Evolutionary conservation across 257 asterid genomes (phyloP).

Genomic region (Leptodermis oblonga): DNA sequence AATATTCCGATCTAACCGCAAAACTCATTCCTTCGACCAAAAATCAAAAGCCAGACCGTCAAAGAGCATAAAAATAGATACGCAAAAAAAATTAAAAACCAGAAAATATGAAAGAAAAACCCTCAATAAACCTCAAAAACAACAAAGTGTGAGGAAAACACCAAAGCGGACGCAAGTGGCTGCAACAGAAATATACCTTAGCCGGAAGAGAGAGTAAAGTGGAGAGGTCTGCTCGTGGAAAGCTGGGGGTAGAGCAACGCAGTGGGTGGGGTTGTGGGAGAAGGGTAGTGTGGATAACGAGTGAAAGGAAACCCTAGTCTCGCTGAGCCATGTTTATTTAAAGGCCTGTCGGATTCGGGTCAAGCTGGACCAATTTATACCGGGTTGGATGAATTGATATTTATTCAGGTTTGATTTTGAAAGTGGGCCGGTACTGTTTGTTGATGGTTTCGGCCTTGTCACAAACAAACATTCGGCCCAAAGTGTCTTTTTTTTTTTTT

Average conservation of each 20-base stretch:
- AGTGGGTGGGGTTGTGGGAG: not conserved
- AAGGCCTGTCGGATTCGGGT: slow-evolving; percentile 6
- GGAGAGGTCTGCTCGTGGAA: not conserved
- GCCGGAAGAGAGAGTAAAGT: not conserved
- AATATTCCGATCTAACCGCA: slow-evolving; percentile 5
- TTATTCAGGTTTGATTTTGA: too few relatives aligned
- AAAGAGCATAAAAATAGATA: not conserved
- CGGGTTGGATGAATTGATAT: too few relatives aligned
- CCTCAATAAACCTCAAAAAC: not conserved
- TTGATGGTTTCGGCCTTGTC: too few relatives aligned
- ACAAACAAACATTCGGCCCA: too few relatives aligned
- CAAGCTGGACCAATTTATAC: too few relatives aligned
- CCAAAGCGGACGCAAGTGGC: not conserved
- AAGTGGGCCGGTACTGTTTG: too few relatives aligned
- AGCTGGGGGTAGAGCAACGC: not conserved
- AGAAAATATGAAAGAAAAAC: not conserved
- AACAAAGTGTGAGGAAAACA: not conserved
- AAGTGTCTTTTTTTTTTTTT: too few relatives aligned
- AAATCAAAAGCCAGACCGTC: not conserved
- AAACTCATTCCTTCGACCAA: not conserved
- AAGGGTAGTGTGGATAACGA: slow-evolving; percentile 4
- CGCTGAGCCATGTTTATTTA: not conserved
- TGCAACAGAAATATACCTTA: not conserved
- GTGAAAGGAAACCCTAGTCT: slow-evolving; percentile 3
- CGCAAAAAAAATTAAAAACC: not conserved